Conservation (phyloP, 768 basidiomycete species). For the Amanita pseudoporphyria region DNA sequence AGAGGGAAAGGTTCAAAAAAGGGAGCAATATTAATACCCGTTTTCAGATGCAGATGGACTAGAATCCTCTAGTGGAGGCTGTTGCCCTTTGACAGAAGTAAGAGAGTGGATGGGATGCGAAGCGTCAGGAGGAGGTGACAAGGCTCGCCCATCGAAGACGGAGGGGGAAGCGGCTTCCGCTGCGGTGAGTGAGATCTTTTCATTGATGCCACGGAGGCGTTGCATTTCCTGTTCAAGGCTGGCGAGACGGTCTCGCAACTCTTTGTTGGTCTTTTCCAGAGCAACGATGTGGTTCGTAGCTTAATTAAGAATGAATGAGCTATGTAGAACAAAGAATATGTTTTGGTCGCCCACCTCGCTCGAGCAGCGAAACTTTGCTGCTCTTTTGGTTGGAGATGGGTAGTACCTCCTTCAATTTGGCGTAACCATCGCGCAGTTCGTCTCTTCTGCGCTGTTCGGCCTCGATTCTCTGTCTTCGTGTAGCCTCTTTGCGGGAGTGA, state of each 20-base stretch:
- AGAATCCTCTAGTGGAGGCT: slow-evolving; percentile 55
- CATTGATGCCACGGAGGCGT: slow-evolving; percentile 66
- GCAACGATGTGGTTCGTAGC: slow-evolving; percentile 73
- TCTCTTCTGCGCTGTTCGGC: slow-evolving; percentile 86
- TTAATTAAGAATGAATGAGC: slow-evolving; percentile 20
- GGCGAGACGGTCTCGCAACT: slow-evolving; percentile 58
- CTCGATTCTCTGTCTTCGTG: slow-evolving; percentile 75
- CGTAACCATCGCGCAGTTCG: slow-evolving; percentile 85
- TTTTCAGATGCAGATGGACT: slow-evolving; percentile 43
- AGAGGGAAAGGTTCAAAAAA: slow-evolving; percentile 20
- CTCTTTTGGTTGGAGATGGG: slow-evolving; percentile 86
- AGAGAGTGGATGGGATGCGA: slow-evolving; percentile 38
- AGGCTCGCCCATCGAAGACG: slow-evolving; percentile 39
- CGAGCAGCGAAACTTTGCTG: slow-evolving; percentile 82
- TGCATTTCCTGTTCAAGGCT: slow-evolving; percentile 60
- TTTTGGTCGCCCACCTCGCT: slow-evolving; percentile 55
- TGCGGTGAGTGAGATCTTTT: slow-evolving; percentile 69
- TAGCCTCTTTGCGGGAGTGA: slow-evolving; percentile 75
- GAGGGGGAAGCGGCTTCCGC: slow-evolving; percentile 48
- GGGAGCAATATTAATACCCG: slow-evolving; percentile 28
- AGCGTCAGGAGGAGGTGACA: slow-evolving; percentile 58
- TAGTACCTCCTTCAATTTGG: slow-evolving; percentile 77
- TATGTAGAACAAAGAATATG: slow-evolving; percentile 7
- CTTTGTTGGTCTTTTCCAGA: slow-evolving; percentile 64
- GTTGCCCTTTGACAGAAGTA: slow-evolving; percentile 48